Evolutionary conservation across 2,329 filamentous ascomycete species (phyloP).

Genomic region (Lachnellula hyalina): DNA sequence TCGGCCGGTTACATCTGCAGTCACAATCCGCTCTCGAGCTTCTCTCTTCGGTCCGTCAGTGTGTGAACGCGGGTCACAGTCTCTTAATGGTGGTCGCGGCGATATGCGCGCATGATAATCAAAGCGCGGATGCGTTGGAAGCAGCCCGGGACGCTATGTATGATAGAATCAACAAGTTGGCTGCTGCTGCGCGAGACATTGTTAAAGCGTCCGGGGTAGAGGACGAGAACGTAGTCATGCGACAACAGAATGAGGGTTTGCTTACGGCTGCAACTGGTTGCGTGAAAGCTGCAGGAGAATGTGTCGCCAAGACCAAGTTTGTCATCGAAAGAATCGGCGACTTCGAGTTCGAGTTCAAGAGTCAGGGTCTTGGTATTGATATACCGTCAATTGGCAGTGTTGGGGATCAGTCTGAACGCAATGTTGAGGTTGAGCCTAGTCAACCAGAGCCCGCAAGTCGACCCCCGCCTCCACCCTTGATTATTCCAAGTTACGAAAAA

Average conservation of each 20-base stretch:
- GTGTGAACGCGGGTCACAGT: slow-evolving; percentile 73
- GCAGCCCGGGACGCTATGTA: slow-evolving; percentile 72
- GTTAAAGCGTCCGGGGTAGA: slow-evolving; percentile 64
- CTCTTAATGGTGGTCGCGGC: slow-evolving; percentile 76
- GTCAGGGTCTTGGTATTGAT: slow-evolving; percentile 49
- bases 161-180: slow-evolving; percentile 71
- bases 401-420: slow-evolving; percentile 29
- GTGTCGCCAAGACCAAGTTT: slow-evolving; percentile 77
- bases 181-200: slow-evolving; percentile 74
- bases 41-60: slow-evolving; percentile 74
- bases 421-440: slow-evolving; percentile 6
- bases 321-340: slow-evolving; percentile 87
- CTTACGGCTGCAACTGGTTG: slow-evolving; percentile 78
- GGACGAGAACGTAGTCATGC: slow-evolving; percentile 70
- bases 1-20: slow-evolving; percentile 82
- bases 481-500: slow-evolving; percentile 53
- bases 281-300: slow-evolving; percentile 86
- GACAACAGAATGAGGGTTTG: slow-evolving; percentile 70
- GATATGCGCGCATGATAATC: slow-evolving; percentile 71
- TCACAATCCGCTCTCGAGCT: slow-evolving; percentile 86
- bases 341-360: slow-evolving; percentile 66
- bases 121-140: slow-evolving; percentile 60
- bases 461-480: slow-evolving; percentile 40
- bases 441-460: slow-evolving; percentile 32
- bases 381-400: slow-evolving; percentile 32